A percentile compares a stretch with the other conserved stretches of the same genome.
Evolutionary conservation across 768 basidiomycete genomes (phyloP).

Genomic region (Hygrophorus russula): DNA sequence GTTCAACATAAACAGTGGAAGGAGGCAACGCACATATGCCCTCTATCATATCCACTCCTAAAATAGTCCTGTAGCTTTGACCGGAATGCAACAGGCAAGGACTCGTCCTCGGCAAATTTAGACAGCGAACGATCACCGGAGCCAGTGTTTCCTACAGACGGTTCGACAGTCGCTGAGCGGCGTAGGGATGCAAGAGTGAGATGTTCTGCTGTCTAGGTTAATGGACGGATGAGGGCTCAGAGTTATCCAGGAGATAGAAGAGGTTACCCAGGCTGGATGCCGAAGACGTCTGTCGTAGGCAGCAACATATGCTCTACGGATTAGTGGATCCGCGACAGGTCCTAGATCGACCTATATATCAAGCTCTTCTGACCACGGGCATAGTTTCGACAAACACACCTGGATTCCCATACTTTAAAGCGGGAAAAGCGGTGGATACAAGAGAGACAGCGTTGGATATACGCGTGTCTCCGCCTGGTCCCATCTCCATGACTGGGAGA

Average conservation of each 20-base stretch:
- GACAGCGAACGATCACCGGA: constrained; percentile 59
- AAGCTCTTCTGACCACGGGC: background rate
- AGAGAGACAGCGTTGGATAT: constrained; percentile 18
- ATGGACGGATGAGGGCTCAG: background rate
- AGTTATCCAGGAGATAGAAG: background rate
- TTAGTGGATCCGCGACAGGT: constrained; percentile 70
- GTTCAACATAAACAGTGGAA: background rate
- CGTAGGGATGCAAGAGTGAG: constrained; percentile 70
- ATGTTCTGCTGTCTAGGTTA: constrained; percentile 85
- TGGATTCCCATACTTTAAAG: constrained; percentile 74
- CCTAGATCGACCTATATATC: constrained; percentile 32
- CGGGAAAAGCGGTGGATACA: constrained; percentile 12
- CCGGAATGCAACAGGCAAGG: constrained; percentile 66
- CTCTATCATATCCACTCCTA: constrained; percentile 87
- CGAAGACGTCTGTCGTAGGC: constrained; percentile 84
- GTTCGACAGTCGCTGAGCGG: constrained; percentile 24
- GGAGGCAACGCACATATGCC: constrained; percentile 72
- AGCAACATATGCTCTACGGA: constrained; percentile 75
- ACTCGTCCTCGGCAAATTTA: constrained; percentile 73
- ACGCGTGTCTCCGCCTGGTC: constrained; percentile 30
- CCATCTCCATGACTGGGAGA: constrained; percentile 36
- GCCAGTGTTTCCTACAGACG: constrained; percentile 21
- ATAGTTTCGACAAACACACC: constrained; percentile 32
- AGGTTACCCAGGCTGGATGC: constrained; percentile 86
- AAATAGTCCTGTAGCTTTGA: constrained; percentile 86